A percentile compares a stretch with the other conserved stretches of the same genome.
These are phyloP conservation scores for Micractinium conductrix DNA, from an alignment of 139 green algal species.

Conservation along the genomic window DNA sequence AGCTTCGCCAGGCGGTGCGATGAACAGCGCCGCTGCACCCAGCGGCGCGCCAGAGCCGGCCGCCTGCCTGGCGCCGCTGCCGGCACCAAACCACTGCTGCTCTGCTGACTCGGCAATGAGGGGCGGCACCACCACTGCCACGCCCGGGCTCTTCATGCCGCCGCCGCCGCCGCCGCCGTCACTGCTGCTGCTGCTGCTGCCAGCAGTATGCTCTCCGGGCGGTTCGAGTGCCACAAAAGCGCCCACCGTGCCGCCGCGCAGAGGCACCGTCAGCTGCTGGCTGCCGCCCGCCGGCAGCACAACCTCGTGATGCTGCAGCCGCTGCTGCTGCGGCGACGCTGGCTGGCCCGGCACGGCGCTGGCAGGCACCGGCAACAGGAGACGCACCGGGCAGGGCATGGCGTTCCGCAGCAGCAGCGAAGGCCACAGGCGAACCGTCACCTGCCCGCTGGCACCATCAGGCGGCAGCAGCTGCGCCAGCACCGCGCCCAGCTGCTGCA, in stretches of 20 bases:
- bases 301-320: constrained; percentile 5
- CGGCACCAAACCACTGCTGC: constrained; percentile 23
- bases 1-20: not conserved
- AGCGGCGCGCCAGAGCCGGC: not conserved
- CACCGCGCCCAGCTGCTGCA: constrained; percentile 23
- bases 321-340: not conserved
- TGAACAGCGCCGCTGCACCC: not conserved
- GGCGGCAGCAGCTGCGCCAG: constrained; percentile 27
- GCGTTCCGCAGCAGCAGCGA: constrained; percentile 36
- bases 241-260: constrained; percentile 13
- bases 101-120: constrained; percentile 28
- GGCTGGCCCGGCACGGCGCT: not conserved
- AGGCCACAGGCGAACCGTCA: constrained; percentile 33
- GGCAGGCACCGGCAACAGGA: not conserved
- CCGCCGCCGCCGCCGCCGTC: not conserved
- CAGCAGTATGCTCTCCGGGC: too few relatives aligned
- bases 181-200: not conserved
- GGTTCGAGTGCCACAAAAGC: not conserved
- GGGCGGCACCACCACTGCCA: constrained; percentile 14
- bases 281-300: not conserved
- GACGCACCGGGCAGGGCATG: constrained; percentile 28
- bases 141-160: not conserved
- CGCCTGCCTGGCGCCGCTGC: not conserved
- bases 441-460: constrained; percentile 32
- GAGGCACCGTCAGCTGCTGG: constrained; percentile 6